Base-by-base conservation (phyloP, 352 stramenopile species). In the Phytopythium litorale region DNA sequence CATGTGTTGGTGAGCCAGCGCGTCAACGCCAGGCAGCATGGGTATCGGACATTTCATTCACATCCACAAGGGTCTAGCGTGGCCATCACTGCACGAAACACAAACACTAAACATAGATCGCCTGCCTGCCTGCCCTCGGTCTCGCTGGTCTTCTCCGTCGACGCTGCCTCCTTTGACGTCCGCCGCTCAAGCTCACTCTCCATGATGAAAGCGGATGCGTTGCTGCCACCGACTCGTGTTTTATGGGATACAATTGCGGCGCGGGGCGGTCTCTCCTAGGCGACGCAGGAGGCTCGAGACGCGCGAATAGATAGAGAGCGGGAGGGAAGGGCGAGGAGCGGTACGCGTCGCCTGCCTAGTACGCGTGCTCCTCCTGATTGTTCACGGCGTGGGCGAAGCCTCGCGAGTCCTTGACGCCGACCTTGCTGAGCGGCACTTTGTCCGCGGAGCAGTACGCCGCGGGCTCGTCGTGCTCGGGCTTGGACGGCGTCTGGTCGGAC, bases 361-460 rank as follows among this genome's bases (percentile, higher is more conserved):
- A 49, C 21, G 33, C 35, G 53, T 58, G 53, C 53, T 58, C 53
- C 53, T 33, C 53, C 35, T 58, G 53, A 35, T 58, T 58, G 53
- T 58, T 37, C n/a, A 25, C 53, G 9, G 53, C 53, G 21, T 32
- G 35, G 5, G 35, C n/a, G 35, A 21, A 58, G n/a, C 33, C 53
- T 23, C 33, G 1, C 4, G 32, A 4, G 4, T 25, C 19, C 3
- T 43, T 33, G 35, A 7, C 4, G 21, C 53, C 21, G 53, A 84
- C 77, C 16, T 81, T 87, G 50, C 64, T 63, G 40, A 89, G 73
- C 48, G 71, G 68, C 63, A 90, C 69, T 61, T 90, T 92, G 64
- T 83, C 79, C 51, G 81, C 87, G 15, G 72, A 69, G 53, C 80
- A 90, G 65, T 88, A 77, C 1, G 75, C 81, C 15, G 71, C 70